Conservation (phyloP, 495 filamentous ascomycete species). For the Apodospora peruviana region DNA sequence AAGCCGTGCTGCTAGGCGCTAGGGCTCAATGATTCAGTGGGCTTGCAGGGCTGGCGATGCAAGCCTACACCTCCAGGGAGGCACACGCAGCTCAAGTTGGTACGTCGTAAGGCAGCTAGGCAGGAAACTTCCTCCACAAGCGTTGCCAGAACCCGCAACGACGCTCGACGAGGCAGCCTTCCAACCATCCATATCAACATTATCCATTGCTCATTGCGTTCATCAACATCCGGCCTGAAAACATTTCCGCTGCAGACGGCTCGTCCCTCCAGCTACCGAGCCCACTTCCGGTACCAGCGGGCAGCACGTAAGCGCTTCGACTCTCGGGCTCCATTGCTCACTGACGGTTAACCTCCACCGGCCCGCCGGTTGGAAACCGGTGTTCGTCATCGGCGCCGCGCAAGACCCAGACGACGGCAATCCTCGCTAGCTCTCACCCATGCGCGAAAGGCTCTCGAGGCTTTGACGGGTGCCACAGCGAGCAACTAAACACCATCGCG, state of each 20-base stretch:
- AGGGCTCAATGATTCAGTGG: not conserved
- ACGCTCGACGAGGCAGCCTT: conserved; percentile 1
- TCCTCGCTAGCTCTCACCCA: not conserved
- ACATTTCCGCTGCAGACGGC: no score
- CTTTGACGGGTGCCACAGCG: conserved; percentile 1
- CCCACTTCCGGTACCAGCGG: no score
- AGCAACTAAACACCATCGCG: conserved; percentile 2
- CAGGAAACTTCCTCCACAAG: not conserved
- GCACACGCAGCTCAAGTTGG: not conserved
- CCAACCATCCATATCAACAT: not conserved
- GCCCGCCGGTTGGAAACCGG: no score
- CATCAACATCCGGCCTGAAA: no score
- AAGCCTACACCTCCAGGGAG: conserved; percentile 1
- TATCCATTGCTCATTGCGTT: not conserved
- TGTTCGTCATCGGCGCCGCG: no score
- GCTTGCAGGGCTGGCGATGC: not conserved
- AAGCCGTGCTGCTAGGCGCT: not conserved
- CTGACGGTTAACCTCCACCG: no score
- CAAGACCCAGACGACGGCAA: not conserved
- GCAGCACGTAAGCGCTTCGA: no score
- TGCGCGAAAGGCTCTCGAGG: not conserved
- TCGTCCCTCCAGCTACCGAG: no score
- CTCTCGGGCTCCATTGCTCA: no score
- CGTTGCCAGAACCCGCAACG: not conserved
- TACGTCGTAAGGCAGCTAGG: not conserved